Evolutionary conservation across 2,329 filamentous ascomycete genomes (phyloP), one percentile per base, ranked within the genome.

Genomic region (Pezizomycotina sp.): DNA sequence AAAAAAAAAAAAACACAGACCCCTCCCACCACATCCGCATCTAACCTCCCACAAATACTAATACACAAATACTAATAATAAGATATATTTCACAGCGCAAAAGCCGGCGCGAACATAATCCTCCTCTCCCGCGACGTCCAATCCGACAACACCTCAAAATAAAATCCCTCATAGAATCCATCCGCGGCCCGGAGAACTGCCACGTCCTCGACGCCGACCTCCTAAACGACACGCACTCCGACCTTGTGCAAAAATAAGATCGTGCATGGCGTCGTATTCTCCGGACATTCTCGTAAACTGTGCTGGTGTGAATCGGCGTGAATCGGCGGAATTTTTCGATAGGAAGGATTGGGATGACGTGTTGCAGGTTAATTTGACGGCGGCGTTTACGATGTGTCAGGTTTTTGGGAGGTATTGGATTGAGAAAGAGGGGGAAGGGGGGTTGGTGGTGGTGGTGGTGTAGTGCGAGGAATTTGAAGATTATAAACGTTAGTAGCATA

Each of bases 401-500:
- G 78, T 84, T 55, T 66, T 80, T 10, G 79, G 79, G 47, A 73
- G 74, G 9, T 75, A 83, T 60, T 81, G 86, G 71, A 71, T 86
- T 19, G 54, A 58, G 2, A 19, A 19, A 6, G 29, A 20, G 7
- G 15, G 12, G 29, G 6, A 16, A 19, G 18, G 13, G 10, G n/a
- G 18, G 29, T 50, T 59, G 20, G 65, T 64, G n/a, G n/a, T n/a
- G n/a, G n/a, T n/a, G n/a, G n/a, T n/a, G n/a, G n/a, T n/a, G n/a
- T n/a, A n/a, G n/a, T n/a, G n/a, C n/a, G 4, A 65, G 66, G 34
- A 67, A 74, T 23, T 77, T 77, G 16, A 67, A 64, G 53, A 76
- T 92, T 59, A 77, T 92, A 62, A 92, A 91, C 60, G 73, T 89
- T 36, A 81, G 74, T 7, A 78, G 71, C 9, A 68, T 92, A 27